phyloP scores from a whole-genome alignment of 108 stramenopile species.

The Cylindrotheca closterium region DNA sequence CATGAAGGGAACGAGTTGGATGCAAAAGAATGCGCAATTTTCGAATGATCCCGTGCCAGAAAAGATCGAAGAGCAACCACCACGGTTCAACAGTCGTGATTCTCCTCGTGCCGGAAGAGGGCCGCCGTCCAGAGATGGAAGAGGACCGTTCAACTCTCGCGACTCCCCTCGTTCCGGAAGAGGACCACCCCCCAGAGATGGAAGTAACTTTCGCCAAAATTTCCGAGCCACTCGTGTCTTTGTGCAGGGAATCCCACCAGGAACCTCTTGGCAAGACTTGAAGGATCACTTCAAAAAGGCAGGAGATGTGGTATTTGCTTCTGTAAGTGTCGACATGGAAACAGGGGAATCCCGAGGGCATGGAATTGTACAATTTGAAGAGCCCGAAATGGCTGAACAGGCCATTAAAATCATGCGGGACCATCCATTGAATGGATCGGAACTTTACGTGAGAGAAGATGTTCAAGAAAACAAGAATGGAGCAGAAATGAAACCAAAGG shows the following conservation, averaged over 20 bases:
- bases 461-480: constrained; percentile 53
- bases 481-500: constrained; percentile 6
- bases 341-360: constrained; percentile 73
- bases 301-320: constrained; percentile 83
- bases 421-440: constrained; percentile 66
- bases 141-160: not conserved
- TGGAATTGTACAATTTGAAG: constrained; percentile 85
- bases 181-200: constrained; percentile 7
- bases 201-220: constrained; percentile 37
- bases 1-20: constrained; percentile 33
- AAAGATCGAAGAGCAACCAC: not conserved
- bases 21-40: constrained; percentile 36
- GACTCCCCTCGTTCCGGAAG: constrained; percentile 1
- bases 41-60: constrained; percentile 1
- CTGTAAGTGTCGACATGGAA: constrained; percentile 56
- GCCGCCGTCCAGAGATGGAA: not conserved
- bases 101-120: too few relatives aligned
- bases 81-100: too few relatives aligned
- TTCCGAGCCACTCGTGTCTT: constrained; percentile 81
- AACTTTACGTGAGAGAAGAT: constrained; percentile 76
- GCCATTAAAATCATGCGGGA: constrained; percentile 80
- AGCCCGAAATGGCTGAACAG: constrained; percentile 56
- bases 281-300: constrained; percentile 81
- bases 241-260: constrained; percentile 67
- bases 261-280: constrained; percentile 77